A percentile compares a stretch with the other conserved stretches of the same genome.
These are phyloP conservation scores for Camillea tinctor DNA, from an alignment of 2,329 filamentous ascomycete species.

Conservation along the genomic window DNA sequence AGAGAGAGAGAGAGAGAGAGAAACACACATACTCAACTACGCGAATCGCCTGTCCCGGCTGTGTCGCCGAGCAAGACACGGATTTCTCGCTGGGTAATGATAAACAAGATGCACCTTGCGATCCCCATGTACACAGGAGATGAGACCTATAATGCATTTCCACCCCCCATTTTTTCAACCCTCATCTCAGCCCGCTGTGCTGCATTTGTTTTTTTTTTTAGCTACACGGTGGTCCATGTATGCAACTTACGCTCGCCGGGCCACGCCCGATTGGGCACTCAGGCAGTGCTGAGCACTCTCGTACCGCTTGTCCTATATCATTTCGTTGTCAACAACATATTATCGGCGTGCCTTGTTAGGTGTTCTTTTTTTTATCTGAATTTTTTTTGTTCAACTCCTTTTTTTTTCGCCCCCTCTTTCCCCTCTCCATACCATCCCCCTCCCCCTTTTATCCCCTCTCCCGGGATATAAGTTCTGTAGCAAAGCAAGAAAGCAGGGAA, in stretches of 20 bases:
- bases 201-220: conserved; percentile 19
- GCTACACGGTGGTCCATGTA: conserved; percentile 14
- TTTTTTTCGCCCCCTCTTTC: not conserved
- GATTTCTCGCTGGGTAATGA: conserved; percentile 35
- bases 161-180: conserved; percentile 16
- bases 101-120: conserved; percentile 45
- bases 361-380: no score
- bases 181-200: conserved; percentile 25
- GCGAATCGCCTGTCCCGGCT: conserved; percentile 36
- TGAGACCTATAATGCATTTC: conserved; percentile 33
- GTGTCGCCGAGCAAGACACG: conserved; percentile 44
- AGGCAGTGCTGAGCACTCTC: conserved; percentile 30
- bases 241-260: conserved; percentile 34
- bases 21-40: conserved; percentile 66
- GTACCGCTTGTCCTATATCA: conserved; percentile 30
- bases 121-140: conserved; percentile 46
- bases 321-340: conserved; percentile 15
- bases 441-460: not conserved
- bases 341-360: not conserved
- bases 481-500: conserved; percentile 7
- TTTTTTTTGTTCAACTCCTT: not conserved
- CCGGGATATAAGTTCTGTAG: conserved; percentile 1
- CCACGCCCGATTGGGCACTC: conserved; percentile 31
- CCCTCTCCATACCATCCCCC: conserved; percentile 2
- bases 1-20: conserved; percentile 7